Evolutionary conservation across 306 rosid species (phyloP), one percentile per base, ranked within the genome.

Genomic region (Sphenostylis stenocarpa): DNA sequence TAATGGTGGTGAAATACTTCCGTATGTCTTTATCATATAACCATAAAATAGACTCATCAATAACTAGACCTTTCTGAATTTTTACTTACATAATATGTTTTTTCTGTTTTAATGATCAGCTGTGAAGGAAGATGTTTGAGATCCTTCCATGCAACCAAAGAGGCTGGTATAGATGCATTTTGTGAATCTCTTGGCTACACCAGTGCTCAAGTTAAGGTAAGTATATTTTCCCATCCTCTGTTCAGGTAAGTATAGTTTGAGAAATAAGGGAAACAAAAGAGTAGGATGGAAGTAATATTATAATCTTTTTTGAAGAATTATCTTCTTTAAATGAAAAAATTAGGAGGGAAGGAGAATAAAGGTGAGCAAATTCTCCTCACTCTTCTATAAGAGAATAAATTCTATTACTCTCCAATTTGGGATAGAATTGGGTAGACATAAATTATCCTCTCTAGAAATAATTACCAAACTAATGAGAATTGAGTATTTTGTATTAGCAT

Each of bases 51-150:
- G 68, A 62, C 68, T 33, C 31, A 16, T 13, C 2, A 28, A 29
- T 60, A 28, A 60, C 16, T 29, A 60, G 2, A 0, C 41, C 21
- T 28, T 60, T 34, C 34, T 60, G 17, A 26, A 29, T 49, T 44
- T 43, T 52, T 67, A 44, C 7, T 5, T 64, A 6, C 17, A 56
- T 16, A 73, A n/a, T 60, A 38, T 65, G 23, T 38, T 23, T 78
- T 51, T 41, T 41, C 43, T 61, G 53, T 75, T 71, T 52, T 36
- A 81, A 75, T 76, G 51, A 60, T 63, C 83, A 88, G 91, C 33
- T 88, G 90, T 58, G 90, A 90, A 90, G 96, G 96, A 41, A 82
- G 84, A 44, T 88, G 96, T 85, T 57, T 90, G 79, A 87, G 95
- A 83, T 88, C 93, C 57, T 90, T 90, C 71, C 93, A 90, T 80